Percentiles rank a stretch among this genome's conserved stretches.
Evolutionary conservation across 352 stramenopile species (phyloP).

Genomic region (Hyphochytrium catenoides): DNA sequence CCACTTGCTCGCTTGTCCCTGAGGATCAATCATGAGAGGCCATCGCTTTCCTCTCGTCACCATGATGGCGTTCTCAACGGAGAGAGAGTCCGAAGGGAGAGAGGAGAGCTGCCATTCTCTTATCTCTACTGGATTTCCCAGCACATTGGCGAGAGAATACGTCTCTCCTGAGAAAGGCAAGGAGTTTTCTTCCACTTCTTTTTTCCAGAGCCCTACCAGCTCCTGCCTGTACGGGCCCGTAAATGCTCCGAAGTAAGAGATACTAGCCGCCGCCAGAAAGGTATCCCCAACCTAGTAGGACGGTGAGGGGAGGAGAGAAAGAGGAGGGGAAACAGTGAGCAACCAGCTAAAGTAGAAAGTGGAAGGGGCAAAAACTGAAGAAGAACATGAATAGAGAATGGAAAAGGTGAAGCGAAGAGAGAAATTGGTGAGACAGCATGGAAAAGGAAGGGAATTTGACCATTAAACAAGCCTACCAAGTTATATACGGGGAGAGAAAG

Average conservation of each 20-base stretch:
- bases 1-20: slow-evolving; percentile 80
- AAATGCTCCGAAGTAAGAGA: slow-evolving; percentile 82
- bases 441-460: no score
- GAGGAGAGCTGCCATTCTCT: slow-evolving; percentile 75
- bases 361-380: no score
- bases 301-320: no score
- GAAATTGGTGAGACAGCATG: no score
- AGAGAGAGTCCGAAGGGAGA: slow-evolving; percentile 68
- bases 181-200: slow-evolving; percentile 21
- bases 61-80: slow-evolving; percentile 74
- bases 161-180: slow-evolving; percentile 35
- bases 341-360: no score
- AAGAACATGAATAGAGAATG: no score
- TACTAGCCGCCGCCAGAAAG: slow-evolving; percentile 69
- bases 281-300: slow-evolving; percentile 70
- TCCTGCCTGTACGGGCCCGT: slow-evolving; percentile 53
- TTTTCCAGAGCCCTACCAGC: slow-evolving; percentile 46
- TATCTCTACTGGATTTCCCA: slow-evolving; percentile 70
- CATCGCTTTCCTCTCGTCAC: slow-evolving; percentile 65
- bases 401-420: no score
- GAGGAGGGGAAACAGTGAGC: no score
- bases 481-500: no score
- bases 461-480: no score
- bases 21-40: slow-evolving; percentile 83
- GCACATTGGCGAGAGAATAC: slow-evolving; percentile 38